Evolutionary conservation across 163 green algal species (phyloP), one percentile per base, ranked within the genome.

Genomic region (Trebouxiophyceae sp.): DNA sequence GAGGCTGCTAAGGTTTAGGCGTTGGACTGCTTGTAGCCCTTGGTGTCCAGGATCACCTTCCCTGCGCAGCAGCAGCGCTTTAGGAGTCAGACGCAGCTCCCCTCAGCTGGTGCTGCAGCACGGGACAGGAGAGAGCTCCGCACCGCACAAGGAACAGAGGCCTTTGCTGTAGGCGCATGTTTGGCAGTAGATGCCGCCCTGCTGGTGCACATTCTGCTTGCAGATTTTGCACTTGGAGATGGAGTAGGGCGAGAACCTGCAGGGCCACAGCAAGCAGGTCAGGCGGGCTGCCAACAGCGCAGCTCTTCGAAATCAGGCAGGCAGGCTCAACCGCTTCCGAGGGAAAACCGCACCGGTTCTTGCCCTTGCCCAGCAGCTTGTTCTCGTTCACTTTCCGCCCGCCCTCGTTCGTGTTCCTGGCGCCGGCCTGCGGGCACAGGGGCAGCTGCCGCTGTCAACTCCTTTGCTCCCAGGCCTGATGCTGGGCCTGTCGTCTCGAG

Each of bases 301-400:
- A n/a, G n/a, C n/a, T n/a, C n/a, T n/a, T n/a, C n/a, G n/a, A n/a
- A n/a, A n/a, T n/a, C n/a, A n/a, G n/a, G n/a, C n/a, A n/a, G n/a
- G n/a, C n/a, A n/a, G n/a, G n/a, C n/a, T n/a, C n/a, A n/a, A n/a
- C n/a, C n/a, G n/a, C n/a, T n/a, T n/a, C n/a, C n/a, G n/a, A n/a
- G n/a, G n/a, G n/a, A n/a, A n/a, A n/a, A n/a, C n/a, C n/a, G n/a
- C n/a, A n/a, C n/a, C n/a, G n/a, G 39, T 50, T 50, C 22, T 81
- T 85, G 45, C 74, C 79, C 45, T 85, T 92, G n/a, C 56, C 74
- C 1, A 93, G 62, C n/a, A 85, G 62, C 71, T 92, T 93, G 76
- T 93, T 93, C 44, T 92, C 80, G 31, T 87, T 86, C 0, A 93
- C 24, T 57, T 85, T 81, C 67, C 65, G 62, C 8, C 79, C 81